Conservation (phyloP, 2,329 filamentous ascomycete species). For the Xylaria sp. region DNA sequence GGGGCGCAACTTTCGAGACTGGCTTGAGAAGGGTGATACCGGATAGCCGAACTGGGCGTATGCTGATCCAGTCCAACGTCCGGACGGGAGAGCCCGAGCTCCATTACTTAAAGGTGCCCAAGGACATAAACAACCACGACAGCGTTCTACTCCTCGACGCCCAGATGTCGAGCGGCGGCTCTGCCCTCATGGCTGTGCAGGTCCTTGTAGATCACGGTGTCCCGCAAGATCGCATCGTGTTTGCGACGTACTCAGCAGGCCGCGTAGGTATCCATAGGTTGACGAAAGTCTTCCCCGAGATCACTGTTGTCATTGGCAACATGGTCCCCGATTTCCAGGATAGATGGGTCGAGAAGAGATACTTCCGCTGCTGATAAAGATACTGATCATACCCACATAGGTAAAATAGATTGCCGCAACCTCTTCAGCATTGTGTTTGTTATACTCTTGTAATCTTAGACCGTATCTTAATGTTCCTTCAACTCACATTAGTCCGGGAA, state of each 20-base stretch:
- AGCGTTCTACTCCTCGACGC: conserved; percentile 87
- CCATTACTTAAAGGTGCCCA: conserved; percentile 82
- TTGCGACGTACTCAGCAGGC: conserved; percentile 91
- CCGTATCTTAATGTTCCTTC: not conserved
- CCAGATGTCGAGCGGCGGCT: conserved; percentile 91
- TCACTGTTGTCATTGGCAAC: conserved; percentile 83
- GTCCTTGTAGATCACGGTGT: conserved; percentile 96
- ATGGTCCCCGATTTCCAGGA: conserved; percentile 81
- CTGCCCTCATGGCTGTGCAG: conserved; percentile 88
- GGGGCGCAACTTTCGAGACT: conserved; percentile 85
- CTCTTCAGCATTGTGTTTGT: not conserved
- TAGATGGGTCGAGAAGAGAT: conserved; percentile 87
- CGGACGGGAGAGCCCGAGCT: conserved; percentile 88
- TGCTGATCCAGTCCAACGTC: conserved; percentile 88
- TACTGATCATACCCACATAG: conserved; percentile 14
- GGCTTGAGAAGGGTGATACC: conserved; percentile 89
- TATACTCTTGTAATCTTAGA: not conserved
- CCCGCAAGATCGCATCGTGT: conserved; percentile 78
- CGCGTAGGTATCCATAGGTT: conserved; percentile 81
- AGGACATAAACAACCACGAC: conserved; percentile 72
- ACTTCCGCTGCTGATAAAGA: conserved; percentile 75
- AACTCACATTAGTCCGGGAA: not conserved
- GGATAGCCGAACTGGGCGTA: conserved; percentile 84
- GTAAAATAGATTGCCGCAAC: conserved; percentile 4
- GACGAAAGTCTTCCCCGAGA: conserved; percentile 83